Base-by-base conservation (phyloP, 1,139 yeast genomes). In the Kurtzmaniella natalensis region DNA sequence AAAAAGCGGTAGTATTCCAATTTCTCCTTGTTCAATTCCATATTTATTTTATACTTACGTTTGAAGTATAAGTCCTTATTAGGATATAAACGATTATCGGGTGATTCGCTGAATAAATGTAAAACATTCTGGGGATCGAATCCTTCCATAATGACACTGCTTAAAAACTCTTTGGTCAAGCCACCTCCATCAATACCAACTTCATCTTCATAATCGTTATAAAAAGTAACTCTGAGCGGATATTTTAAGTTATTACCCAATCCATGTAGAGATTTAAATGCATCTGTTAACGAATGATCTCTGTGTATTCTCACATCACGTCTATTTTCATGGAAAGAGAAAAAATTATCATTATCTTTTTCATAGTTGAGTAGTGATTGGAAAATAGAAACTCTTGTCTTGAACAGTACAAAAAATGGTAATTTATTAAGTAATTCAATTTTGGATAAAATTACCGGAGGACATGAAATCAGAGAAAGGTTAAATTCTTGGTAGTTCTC, bases 141-240 rank as follows among this genome's bases (percentile, higher is more conserved):
- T 0, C 86, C 94, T 44, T 83, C 87, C 7, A 64, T 64, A 2
- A 82, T 76, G 1, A 87, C 80, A 32, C 82, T 67, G 2, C 92
- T 87, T 36, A 92, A 61, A 45, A 92, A 81, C 49, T 92, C 98
- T 53, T 92, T 89, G 0, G 97, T 89, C 16, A 92, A 66, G 2
- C 98, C 98, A 8, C 98, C 98, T 4, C 98, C 98, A 57, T 92
- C 98, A 35, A 92, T 82, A 1, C 98, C 98, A 1, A 84, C 92
- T 48, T 84, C 94, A 28, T 66, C 73, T 18, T 73, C 76, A 55
- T 81, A 75, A 39, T 81, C 76, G 49, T 85, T 84, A 33, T 63
- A 64, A 48, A 92, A 88, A 5, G 72, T 70, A 3, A 92, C 88
- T 2, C 74, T 64, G 11, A 89, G 57, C 24, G 66, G 70, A 17